Conservation (phyloP, 306 rosid species). For the Crotalaria pallida region DNA sequence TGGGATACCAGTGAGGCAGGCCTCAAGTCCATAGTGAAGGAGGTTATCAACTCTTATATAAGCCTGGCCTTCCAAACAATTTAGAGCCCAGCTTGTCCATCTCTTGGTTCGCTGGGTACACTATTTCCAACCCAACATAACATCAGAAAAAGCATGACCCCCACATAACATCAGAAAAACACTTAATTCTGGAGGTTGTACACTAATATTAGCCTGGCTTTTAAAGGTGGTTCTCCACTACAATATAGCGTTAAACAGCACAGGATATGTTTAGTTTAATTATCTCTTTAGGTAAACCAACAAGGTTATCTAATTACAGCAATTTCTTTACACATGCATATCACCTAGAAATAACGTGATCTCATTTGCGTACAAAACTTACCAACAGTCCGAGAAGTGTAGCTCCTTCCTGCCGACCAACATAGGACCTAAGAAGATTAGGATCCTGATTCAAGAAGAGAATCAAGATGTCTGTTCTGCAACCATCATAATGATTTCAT, state of each 20-base stretch:
- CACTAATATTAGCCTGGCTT: background rate
- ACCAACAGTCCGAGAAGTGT: slow-evolving; percentile 82
- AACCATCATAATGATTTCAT: slow-evolving; percentile 48
- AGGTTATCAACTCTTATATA: background rate
- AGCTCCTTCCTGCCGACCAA: slow-evolving; percentile 79
- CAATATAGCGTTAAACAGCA: background rate
- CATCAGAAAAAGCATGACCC: background rate
- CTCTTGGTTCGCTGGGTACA: background rate
- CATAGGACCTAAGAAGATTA: slow-evolving; percentile 73
- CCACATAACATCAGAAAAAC: background rate
- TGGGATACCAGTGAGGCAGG: too few relatives aligned
- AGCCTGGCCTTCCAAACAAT: background rate
- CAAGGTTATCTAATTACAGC: background rate
- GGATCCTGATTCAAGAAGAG: slow-evolving; percentile 97
- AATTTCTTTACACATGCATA: background rate
- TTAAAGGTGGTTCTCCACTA: background rate
- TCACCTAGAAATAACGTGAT: slow-evolving; percentile 2
- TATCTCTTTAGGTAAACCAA: background rate
- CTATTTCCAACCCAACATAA: background rate
- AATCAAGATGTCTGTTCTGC: slow-evolving; percentile 98
- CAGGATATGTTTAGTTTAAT: background rate
- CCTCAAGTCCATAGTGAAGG: background rate
- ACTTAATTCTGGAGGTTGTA: background rate
- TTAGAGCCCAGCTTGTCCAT: background rate
- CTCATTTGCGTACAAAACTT: slow-evolving; percentile 18